Evolutionary conservation across 1,284 basidiomycete genomes (phyloP).

Genomic region (Lentinus polychrous): DNA sequence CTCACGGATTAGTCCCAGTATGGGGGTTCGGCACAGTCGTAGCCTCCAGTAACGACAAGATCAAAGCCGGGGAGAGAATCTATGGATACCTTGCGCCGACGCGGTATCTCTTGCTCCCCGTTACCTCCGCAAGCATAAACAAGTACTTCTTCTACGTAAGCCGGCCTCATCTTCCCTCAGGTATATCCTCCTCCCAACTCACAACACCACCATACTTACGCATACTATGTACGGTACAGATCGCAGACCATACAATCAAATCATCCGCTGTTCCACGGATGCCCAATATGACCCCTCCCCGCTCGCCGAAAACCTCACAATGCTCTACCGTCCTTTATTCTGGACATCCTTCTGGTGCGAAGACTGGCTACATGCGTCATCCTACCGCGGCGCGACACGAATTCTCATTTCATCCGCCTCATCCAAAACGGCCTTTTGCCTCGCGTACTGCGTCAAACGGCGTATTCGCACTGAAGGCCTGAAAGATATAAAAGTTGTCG

Average conservation of each 20-base stretch:
- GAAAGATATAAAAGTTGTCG: slow-evolving; percentile 34
- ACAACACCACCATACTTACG: slow-evolving; percentile 1
- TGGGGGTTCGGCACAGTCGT: slow-evolving; percentile 60
- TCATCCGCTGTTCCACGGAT: slow-evolving; percentile 49
- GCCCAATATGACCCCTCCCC: slow-evolving; percentile 42
- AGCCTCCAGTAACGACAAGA: slow-evolving; percentile 37
- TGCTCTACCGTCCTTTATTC: slow-evolving; percentile 62
- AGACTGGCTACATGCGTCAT: slow-evolving; percentile 48
- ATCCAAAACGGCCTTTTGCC: slow-evolving; percentile 58
- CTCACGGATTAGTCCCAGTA: slow-evolving; percentile 56
- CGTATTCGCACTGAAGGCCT: slow-evolving; percentile 20
- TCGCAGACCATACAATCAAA: slow-evolving; percentile 57
- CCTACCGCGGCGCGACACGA: slow-evolving; percentile 36
- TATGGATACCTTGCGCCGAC: slow-evolving; percentile 59
- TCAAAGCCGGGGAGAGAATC: slow-evolving; percentile 46
- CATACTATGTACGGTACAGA: slow-evolving; percentile 40
- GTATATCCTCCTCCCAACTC: too few species aligned
- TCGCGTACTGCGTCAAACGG: slow-evolving; percentile 48
- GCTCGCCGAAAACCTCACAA: slow-evolving; percentile 46
- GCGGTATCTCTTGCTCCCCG: slow-evolving; percentile 44
- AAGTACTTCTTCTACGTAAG: slow-evolving; percentile 46
- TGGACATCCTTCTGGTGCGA: slow-evolving; percentile 69
- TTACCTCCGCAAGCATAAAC: slow-evolving; percentile 43
- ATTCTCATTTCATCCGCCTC: slow-evolving; percentile 59
- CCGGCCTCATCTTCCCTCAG: slow-evolving; percentile 49